phyloP scores from a whole-genome alignment of 257 asterid species.

The Salvia splendens region DNA sequence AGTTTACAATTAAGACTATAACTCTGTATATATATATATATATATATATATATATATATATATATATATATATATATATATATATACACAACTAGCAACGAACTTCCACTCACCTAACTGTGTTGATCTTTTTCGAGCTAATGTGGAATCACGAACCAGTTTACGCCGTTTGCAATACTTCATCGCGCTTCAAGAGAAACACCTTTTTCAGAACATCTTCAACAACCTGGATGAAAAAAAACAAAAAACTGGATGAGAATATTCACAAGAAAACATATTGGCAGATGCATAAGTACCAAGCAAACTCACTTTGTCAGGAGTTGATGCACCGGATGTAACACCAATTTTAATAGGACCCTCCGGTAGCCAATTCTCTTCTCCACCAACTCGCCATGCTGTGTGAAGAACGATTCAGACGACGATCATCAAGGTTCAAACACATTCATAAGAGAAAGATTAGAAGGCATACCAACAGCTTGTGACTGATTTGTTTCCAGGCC shows the following conservation, averaged over 20 bases:
- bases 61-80: too few species aligned
- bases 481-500: slow-evolving; percentile 93
- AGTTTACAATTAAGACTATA: neutral
- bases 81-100: neutral
- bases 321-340: slow-evolving; percentile 96
- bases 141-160: slow-evolving; percentile 1
- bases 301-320: slow-evolving; percentile 90
- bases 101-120: neutral
- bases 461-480: slow-evolving; percentile 69
- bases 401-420: slow-evolving; percentile 4
- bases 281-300: neutral
- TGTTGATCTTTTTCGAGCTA: slow-evolving; percentile 3
- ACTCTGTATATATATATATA: neutral
- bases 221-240: slow-evolving; percentile 54
- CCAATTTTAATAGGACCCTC: slow-evolving; percentile 88
- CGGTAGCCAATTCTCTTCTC: slow-evolving; percentile 90
- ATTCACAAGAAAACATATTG: neutral
- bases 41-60: too few species aligned
- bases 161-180: slow-evolving; percentile 65
- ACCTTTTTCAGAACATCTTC: slow-evolving; percentile 79
- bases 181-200: slow-evolving; percentile 76
- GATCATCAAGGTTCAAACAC: neutral
- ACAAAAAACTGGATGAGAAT: neutral
- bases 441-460: neutral
- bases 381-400: slow-evolving; percentile 97